phyloP scores from a whole-genome alignment of 208 protist genomes.

The Acanthamoeba culbertsoni region DNA sequence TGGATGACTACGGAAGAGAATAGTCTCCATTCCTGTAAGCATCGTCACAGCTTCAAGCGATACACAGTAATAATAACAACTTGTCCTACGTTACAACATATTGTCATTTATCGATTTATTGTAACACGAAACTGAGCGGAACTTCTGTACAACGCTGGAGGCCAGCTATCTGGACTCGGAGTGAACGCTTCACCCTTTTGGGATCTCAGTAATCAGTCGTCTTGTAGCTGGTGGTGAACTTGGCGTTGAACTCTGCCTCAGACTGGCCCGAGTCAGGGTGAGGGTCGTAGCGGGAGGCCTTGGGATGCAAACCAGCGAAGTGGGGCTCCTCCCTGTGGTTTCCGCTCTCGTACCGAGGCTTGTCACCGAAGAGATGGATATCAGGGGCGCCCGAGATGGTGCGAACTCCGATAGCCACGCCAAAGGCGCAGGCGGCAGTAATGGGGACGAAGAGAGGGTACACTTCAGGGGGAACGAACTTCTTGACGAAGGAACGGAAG shows the following conservation, averaged over 20 bases:
- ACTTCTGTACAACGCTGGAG: too few species aligned
- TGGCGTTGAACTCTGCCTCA: background rate
- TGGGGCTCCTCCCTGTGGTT: background rate
- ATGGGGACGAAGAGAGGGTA: background rate
- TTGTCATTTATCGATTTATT: too few species aligned
- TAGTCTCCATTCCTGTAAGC: too few species aligned
- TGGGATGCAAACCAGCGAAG: background rate
- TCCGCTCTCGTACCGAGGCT: conserved; percentile 9
- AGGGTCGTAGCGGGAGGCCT: conserved; percentile 24
- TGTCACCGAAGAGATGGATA: background rate
- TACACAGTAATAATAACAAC: too few species aligned
- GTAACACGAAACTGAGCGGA: too few species aligned
- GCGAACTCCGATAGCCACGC: background rate
- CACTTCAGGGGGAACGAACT: background rate
- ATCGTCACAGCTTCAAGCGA: too few species aligned
- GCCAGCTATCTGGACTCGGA: too few species aligned
- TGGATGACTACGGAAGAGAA: too few species aligned
- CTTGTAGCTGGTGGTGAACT: background rate
- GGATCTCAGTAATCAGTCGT: too few species aligned
- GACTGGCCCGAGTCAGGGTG: background rate
- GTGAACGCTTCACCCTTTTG: background rate
- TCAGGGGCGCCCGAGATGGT: background rate
- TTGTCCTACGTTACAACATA: too few species aligned
- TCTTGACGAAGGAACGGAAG: background rate
- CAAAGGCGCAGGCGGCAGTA: background rate